Base-by-base conservation (phyloP, 116 monocot species). In the Phalaenopsis hybrid region DNA sequence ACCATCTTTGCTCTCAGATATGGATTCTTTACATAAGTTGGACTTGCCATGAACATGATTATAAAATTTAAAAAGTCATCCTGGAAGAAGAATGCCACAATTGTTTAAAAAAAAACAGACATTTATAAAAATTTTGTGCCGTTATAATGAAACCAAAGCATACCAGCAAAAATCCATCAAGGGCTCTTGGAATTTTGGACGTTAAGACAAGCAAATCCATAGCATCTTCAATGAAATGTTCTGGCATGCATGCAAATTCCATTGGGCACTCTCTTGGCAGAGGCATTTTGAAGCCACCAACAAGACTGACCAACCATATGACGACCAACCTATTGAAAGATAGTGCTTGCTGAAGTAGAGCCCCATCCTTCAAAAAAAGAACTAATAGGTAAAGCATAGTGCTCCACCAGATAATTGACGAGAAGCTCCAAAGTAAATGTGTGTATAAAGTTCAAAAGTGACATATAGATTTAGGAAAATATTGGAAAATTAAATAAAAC, bases 1-100 rank as follows among this genome's bases (percentile, higher is more conserved):
- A 98, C 97, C 97, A 98, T 98, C 83, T 98, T 98, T 57, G 97
- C 94, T 83, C 90, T 91, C 31, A 98, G 57, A 87, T 98, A 95
- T 44, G 97, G 97, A 82, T 98, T 98, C 72, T 93, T 98, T 23
- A 98, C 78, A 81, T 98, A 95, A 43, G 88, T 84, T 44, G 95
- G 91, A 72, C 97, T 93, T 44, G 90, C 95, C 97, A 98, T 98
- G 89, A 98, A 98, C 97, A 98, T 98, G 76, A 98, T 98, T 61
- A 98, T 98, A 81, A 98, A 98, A 83, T 93, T 98, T 85, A 98
- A 81, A 83, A 98, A 98, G 18, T 98, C 95, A 81, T 98, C 97
- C 97, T 98, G 95, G 12, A 57, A 44, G 79, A 31, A 83, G 59
- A 77, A 31, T 77, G 77, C n/a, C 25, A 70, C 4, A 77, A 67